Conservation (phyloP, 345 rosid species). For the Litchi chinensis region DNA sequence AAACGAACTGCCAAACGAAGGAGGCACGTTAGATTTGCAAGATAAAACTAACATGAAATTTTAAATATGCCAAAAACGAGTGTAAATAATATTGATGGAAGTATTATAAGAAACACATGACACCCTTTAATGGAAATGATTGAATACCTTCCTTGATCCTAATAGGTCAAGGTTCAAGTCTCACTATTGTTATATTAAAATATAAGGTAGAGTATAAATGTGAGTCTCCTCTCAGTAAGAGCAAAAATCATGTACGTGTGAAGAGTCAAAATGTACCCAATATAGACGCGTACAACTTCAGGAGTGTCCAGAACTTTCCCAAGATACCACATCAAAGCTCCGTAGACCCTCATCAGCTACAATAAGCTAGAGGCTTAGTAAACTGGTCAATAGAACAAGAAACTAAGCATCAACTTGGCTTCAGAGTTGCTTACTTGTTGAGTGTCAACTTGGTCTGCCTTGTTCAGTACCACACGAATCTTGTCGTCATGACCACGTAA, state of each 20-base stretch:
- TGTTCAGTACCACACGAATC: conserved; percentile 92
- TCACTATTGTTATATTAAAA: too few species aligned
- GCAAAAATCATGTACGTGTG: background rate
- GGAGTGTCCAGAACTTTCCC: conserved; percentile 96
- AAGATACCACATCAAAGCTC: conserved; percentile 98
- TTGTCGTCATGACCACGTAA: conserved; percentile 96
- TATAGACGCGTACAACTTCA: conserved; percentile 91
- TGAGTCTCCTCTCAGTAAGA: conserved; percentile 91
- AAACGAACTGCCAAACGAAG: conserved; percentile 65
- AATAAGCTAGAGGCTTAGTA: conserved; percentile 38
- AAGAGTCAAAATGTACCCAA: conserved; percentile 59
- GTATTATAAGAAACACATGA: too few species aligned
- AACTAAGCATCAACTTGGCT: background rate
- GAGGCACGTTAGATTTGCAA: conserved; percentile 13
- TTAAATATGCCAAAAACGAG: background rate
- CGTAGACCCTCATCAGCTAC: conserved; percentile 98
- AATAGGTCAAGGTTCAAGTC: too few species aligned
- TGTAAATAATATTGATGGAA: too few species aligned
- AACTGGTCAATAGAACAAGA: conserved; percentile 15
- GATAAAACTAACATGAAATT: conserved; percentile 4
- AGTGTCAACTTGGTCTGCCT: conserved; percentile 95
- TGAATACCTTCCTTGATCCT: too few species aligned
- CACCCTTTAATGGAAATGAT: too few species aligned
- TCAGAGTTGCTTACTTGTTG: conserved; percentile 61
- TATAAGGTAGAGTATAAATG: too few species aligned